Evolutionary conservation across 2,329 filamentous ascomycete genomes (phyloP), one percentile per base, ranked within the genome.

Genomic region (Rutstroemia sydowiana): DNA sequence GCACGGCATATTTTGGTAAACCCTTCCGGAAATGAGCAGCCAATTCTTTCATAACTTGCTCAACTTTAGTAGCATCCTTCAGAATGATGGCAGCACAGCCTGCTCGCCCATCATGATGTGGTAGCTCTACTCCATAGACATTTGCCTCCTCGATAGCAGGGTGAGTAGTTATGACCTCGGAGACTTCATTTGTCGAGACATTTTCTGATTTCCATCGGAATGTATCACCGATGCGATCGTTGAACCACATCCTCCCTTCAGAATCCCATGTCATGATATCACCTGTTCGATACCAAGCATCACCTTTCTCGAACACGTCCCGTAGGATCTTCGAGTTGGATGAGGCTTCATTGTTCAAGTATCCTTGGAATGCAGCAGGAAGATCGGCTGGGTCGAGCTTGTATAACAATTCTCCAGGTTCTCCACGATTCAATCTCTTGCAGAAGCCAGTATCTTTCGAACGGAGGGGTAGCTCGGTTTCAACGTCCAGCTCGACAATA

Each of bases 201-300:
- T 92, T 92, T 68, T 92, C 87, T 46, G 82, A 84, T 71, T 93
- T 88, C 85, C 85, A 89, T 45, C 85, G 79, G 70, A 85, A 89
- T 0, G 85, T 88, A 63, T 89, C 85, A 51, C 85, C 85, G 55
- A 89, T 84, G 44, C 85, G 82, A 69, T 95, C 90, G 52, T 83
- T 81, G 70, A 95, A 95, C 72, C 77, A 93, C 66, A 83, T 78
- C 2, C 83, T 74, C 5, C 88, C 88, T 52, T 93, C 82, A 1
- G 56, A 53, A 57, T 90, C 85, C 70, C 77, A 79, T n/a, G 82
- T 76, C 30, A 93, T 71, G 16, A 93, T 76, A 62, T 95, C 90
- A n/a, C 90, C 90, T 0, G 87, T 85, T 21, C 88, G 81, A 73
- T 90, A 95, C 75, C 82, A 95, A 0, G 81, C 84, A 63, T 95